Percentiles rank a stretch among this genome's conserved stretches.
Evolutionary conservation across 345 rosid species (phyloP).

Genomic region (Psidium friedrichsthalianum): DNA sequence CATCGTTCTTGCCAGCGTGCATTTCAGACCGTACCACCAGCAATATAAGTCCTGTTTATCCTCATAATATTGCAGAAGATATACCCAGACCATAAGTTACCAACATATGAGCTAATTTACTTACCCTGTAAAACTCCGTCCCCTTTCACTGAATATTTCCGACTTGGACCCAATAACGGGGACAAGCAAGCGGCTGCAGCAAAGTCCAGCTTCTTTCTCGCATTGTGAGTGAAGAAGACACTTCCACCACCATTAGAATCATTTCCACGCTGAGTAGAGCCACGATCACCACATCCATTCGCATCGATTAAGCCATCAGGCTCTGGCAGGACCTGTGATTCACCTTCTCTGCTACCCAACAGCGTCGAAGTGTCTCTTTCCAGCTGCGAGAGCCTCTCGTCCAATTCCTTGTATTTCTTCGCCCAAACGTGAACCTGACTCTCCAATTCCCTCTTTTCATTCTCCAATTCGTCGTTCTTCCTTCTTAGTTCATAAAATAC

Average conservation of each 20-base stretch:
- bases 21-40: not conserved
- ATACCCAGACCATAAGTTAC: not conserved
- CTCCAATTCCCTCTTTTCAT: not conserved
- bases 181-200: not conserved
- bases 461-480: not conserved
- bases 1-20: not conserved
- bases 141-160: not conserved
- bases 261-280: not conserved
- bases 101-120: not conserved
- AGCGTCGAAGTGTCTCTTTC: not conserved
- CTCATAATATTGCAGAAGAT: not conserved
- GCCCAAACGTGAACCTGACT: not conserved
- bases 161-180: not conserved
- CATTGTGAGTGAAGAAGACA: not conserved
- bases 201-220: not conserved
- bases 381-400: not conserved
- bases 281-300: not conserved
- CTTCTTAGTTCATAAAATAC: not conserved
- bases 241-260: not conserved
- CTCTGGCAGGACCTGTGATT: not conserved
- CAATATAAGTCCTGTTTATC: not conserved
- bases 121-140: not conserved
- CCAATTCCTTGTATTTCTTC: not conserved
- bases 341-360: not conserved
- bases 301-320: not conserved